These are phyloP conservation scores for Colletotrichum liriopes DNA, from an alignment of 2,329 filamentous ascomycete genomes.

Conservation along the genomic window DNA sequence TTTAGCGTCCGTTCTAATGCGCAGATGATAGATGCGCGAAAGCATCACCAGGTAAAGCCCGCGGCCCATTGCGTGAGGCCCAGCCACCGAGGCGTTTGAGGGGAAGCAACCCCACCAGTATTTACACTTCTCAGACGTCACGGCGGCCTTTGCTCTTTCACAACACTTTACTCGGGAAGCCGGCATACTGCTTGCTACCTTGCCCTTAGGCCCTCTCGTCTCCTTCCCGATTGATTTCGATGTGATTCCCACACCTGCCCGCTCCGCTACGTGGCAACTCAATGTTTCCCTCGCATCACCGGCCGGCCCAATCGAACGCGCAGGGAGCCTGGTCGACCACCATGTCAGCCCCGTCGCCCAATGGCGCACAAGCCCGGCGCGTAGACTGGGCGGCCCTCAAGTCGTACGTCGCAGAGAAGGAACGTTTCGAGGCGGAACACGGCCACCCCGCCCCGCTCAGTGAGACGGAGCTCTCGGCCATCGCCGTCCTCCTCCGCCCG, in stretches of 20 bases:
- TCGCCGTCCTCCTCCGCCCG: slow-evolving; percentile 57
- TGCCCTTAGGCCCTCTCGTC: background rate
- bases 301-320: background rate
- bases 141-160: background rate
- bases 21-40: background rate
- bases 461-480: slow-evolving; percentile 55
- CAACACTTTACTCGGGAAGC: background rate
- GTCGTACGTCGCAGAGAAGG: slow-evolving; percentile 59
- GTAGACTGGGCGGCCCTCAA: slow-evolving; percentile 55
- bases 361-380: slow-evolving; percentile 2
- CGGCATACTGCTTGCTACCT: no score
- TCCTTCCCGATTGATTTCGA: no score
- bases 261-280: background rate
- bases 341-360: slow-evolving; percentile 3
- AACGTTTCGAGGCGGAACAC: slow-evolving; percentile 51
- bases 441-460: slow-evolving; percentile 56
- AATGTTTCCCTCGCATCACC: background rate
- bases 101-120: slow-evolving; percentile 11
- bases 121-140: background rate
- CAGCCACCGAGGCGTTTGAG: background rate
- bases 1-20: background rate
- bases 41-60: background rate
- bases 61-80: slow-evolving; percentile 9
- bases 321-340: background rate
- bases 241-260: background rate